Base-by-base conservation (phyloP, 768 basidiomycete genomes). In the Tephrocybe sp. region DNA sequence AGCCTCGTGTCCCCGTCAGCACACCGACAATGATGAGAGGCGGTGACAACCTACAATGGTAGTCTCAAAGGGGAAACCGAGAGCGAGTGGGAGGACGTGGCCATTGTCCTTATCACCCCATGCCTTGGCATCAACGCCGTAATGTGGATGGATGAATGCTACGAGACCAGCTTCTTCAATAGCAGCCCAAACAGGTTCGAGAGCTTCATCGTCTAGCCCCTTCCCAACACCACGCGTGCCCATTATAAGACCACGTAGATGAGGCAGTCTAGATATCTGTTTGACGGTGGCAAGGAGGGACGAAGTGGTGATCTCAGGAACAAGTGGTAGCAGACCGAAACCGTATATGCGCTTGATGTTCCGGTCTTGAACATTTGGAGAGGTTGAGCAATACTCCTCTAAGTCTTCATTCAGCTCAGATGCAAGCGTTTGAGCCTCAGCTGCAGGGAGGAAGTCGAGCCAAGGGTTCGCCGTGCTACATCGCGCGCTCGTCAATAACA, bases 61-160 rank as follows among this genome's bases (percentile, higher is more conserved):
- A 15, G 91, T 94, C 69, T 94, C 92, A 59, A 94, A 86, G 2
- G 91, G 91, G 67, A 94, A 94, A 1, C 92, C 91, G 13, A 92
- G 75, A 0, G 90, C 88, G 44, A 94, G 78, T 2, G 91, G 87
- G 23, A 94, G 79, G 31, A 92, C 92, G 55, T 94, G 92, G 0
- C 92, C 92, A 56, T 94, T 93, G 34, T 83, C 78, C 52, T 73
- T 80, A 47, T 82, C 76, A 1, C 91, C 91, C 77, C 88, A 94
- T 3, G 79, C 81, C 38, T 76, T 77, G n/a, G 69, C 67, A 57
- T 84, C 84, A 19, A 94, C 79, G 10, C 89, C 88, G 61, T 93
- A 93, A 63, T 94, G 91, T 7, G 90, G 91, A 58, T 92, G 91
- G 24, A 94, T 64, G 70, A 94, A 94, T 18, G 88, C 79, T 18